Base-by-base conservation (phyloP, 2,329 filamentous ascomycete species). In the Monosporascus ibericus region DNA sequence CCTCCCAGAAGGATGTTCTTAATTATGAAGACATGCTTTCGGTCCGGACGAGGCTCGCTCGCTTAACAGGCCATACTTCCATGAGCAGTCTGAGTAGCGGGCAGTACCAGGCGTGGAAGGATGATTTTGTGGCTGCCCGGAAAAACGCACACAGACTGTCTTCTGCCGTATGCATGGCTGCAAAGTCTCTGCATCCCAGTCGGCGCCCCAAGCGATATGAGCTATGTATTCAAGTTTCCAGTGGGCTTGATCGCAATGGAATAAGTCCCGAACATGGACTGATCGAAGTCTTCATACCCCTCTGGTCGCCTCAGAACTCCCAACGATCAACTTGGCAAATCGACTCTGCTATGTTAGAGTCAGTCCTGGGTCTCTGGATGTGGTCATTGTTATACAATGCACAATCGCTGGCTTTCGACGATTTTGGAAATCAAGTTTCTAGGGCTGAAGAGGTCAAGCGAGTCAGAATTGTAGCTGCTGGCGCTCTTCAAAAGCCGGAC, bases 311-410 rank as follows among this genome's bases (percentile, higher is more conserved):
- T 1, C 39, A 18, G 22, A 25, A 49, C 2, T 24, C 47, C 22
- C 38, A 44, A 18, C 53, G 50, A 22, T 15, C 47, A 3, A 36
- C 18, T 24, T 59, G 58, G 59, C 47, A 15, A 9, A 40, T 54
- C 4, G 55, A 61, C 14, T 44, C 57, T 22, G 49, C 54, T 8
- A 47, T 50, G n/a, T n/a, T 61, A 22, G 60, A 62, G 27, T 53
- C 59, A 17, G 48, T 60, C 6, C 44, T 62, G 5, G 51, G 60
- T 2, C 50, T 57, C 8, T 60, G 59, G 53, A 6, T 60, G 30
- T 62, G 57, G 57, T 52, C 50, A 9, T 22, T 59, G 9, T 24
- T 50, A 6, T 24, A 42, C 18, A 20, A 42, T 6, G 3, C 17
- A 14, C 11, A 42, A 20, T 42, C 17, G 1, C 5, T 42, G 5